Conservation (phyloP, 2,329 filamentous ascomycete species). For the Fusarium pseudograminearum region DNA sequence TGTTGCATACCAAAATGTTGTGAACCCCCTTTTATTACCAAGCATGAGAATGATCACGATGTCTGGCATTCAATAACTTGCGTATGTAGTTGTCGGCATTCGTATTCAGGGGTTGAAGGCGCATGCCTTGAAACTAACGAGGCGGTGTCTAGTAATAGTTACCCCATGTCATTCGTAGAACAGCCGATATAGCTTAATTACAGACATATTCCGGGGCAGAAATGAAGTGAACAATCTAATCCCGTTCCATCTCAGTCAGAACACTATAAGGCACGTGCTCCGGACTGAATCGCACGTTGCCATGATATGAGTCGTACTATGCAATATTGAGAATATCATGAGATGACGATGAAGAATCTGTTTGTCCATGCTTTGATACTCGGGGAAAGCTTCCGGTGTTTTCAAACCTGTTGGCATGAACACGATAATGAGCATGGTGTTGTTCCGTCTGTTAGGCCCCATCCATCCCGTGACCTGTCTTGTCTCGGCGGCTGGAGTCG, state of each 20-base stretch:
- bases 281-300: slow-evolving; percentile 43
- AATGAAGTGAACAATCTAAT: slow-evolving; percentile 26
- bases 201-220: slow-evolving; percentile 26
- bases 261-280: slow-evolving; percentile 43
- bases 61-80: slow-evolving; percentile 6
- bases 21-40: slow-evolving; percentile 19
- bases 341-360: slow-evolving; percentile 10
- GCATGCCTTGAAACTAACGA: slow-evolving; percentile 7
- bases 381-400: slow-evolving; percentile 4
- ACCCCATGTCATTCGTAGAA: slow-evolving; percentile 12
- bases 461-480: slow-evolving; percentile 3
- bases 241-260: slow-evolving; percentile 12
- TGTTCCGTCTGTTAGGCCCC: neutral
- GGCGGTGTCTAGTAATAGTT: slow-evolving; percentile 5
- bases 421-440: neutral
- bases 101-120: slow-evolving; percentile 11
- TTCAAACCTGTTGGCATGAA: slow-evolving; percentile 3
- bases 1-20: slow-evolving; percentile 1
- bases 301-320: slow-evolving; percentile 41
- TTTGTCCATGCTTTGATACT: slow-evolving; percentile 20
- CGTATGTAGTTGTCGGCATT: neutral
- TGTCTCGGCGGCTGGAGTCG: slow-evolving; percentile 32
- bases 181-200: slow-evolving; percentile 32
- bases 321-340: slow-evolving; percentile 20
- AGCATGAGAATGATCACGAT: slow-evolving; percentile 4